Evolutionary conservation across 306 rosid species (phyloP).

Genomic region (Inga leiocalycina): DNA sequence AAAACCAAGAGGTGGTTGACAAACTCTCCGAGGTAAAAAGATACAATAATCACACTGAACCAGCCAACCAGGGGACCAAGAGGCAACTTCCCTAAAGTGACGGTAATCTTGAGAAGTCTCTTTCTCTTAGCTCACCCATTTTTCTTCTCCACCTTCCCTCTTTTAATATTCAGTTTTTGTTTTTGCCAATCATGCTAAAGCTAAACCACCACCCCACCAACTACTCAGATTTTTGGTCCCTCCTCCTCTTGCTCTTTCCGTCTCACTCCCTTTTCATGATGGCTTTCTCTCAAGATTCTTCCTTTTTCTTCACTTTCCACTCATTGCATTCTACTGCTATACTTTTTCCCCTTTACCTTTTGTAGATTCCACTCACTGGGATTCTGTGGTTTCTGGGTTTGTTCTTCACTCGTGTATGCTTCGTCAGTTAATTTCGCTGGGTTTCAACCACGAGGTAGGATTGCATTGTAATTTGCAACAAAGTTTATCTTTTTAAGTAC

Average conservation of each 20-base stretch:
- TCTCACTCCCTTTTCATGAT: slow-evolving; percentile 28
- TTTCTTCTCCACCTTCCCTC: too few relatives aligned
- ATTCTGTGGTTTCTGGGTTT: slow-evolving; percentile 5
- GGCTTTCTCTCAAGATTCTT: slow-evolving; percentile 15
- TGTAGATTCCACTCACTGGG: slow-evolving; percentile 17
- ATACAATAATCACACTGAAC: not conserved
- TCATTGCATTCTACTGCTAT: slow-evolving; percentile 23
- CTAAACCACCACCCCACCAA: slow-evolving; percentile 40
- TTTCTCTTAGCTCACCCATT: not conserved
- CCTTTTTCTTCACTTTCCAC: slow-evolving; percentile 2
- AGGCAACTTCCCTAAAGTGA: slow-evolving; percentile 3
- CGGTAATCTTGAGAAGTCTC: slow-evolving; percentile 24
- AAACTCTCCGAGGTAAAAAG: not conserved
- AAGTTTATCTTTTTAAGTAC: not conserved
- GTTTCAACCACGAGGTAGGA: slow-evolving; percentile 36
- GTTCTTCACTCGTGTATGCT: slow-evolving; percentile 22
- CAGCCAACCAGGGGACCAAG: slow-evolving; percentile 5
- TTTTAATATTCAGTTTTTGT: not conserved
- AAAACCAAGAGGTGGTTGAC: not conserved
- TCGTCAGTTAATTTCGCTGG: slow-evolving; percentile 27
- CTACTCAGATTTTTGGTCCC: slow-evolving; percentile 18
- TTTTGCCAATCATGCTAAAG: slow-evolving; percentile 30
- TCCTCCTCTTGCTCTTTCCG: not conserved
- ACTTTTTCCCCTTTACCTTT: slow-evolving; percentile 20
- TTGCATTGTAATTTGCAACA: slow-evolving; percentile 20